Evolutionary conservation across 177 flowering plant genomes (phyloP).

Genomic region (Vitis hybrid): DNA sequence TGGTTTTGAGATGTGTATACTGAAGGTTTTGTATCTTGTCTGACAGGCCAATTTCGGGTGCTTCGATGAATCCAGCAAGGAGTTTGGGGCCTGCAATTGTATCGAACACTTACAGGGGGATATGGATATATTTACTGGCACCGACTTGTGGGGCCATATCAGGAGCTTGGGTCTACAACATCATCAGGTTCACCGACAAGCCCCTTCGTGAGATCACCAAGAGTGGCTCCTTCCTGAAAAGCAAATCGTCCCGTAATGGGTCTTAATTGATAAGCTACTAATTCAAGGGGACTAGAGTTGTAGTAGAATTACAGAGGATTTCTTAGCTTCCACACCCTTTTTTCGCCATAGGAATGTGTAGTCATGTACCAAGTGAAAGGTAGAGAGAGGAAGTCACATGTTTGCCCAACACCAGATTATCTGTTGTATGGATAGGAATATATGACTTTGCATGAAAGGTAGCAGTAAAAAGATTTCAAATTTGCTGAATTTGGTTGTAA

Average conservation of each 20-base stretch:
- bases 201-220: constrained; percentile 69
- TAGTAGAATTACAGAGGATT: neutral
- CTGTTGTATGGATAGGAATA: no score
- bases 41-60: constrained; percentile 72
- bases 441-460: no score
- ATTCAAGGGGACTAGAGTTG: neutral
- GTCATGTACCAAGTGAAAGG: no score
- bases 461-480: no score
- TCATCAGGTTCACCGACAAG: constrained; percentile 67
- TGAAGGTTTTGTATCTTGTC: neutral
- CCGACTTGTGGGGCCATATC: constrained; percentile 59
- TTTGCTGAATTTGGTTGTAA: no score
- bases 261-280: neutral
- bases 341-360: no score
- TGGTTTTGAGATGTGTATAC: no score
- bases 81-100: constrained; percentile 84
- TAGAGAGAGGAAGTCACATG: no score
- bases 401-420: no score
- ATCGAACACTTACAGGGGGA: constrained; percentile 27
- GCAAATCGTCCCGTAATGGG: constrained; percentile 8
- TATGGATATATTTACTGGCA: constrained; percentile 70
- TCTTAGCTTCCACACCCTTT: no score
- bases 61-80: constrained; percentile 95
- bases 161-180: constrained; percentile 72
- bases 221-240: constrained; percentile 57